These are phyloP conservation scores for Bacterosira constricta DNA, from an alignment of 108 stramenopile species.

Conservation along the genomic window DNA sequence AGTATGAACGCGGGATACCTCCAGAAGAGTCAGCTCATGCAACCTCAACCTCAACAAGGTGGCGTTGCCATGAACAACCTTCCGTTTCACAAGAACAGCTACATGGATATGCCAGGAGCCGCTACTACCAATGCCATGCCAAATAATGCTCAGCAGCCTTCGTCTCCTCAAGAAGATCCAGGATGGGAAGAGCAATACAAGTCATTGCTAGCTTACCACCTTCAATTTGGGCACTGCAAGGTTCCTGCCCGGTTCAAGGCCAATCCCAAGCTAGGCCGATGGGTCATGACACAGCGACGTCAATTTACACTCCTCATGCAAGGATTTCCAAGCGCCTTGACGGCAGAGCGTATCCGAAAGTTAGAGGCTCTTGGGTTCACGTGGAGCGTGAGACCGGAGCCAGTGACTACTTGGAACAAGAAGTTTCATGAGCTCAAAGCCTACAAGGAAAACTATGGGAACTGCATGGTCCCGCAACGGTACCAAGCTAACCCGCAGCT, in stretches of 20 bases:
- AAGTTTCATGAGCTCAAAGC: slow-evolving; percentile 37
- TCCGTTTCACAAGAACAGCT: background rate
- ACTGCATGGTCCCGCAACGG: slow-evolving; percentile 68
- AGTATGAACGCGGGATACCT: too few relatives aligned
- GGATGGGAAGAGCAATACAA: slow-evolving; percentile 31
- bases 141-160: background rate
- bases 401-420: slow-evolving; percentile 20
- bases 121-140: background rate
- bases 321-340: slow-evolving; percentile 40
- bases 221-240: slow-evolving; percentile 47
- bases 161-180: slow-evolving; percentile 6
- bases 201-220: slow-evolving; percentile 6
- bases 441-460: slow-evolving; percentile 52
- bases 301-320: slow-evolving; percentile 40
- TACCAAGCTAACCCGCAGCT: slow-evolving; percentile 43
- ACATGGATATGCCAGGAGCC: background rate
- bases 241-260: slow-evolving; percentile 59
- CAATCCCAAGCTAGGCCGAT: slow-evolving; percentile 69
- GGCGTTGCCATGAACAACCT: background rate
- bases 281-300: slow-evolving; percentile 70
- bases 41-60: background rate
- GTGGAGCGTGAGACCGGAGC: slow-evolving; percentile 52
- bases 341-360: slow-evolving; percentile 56
- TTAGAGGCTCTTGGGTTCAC: slow-evolving; percentile 74
- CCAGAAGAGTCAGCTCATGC: background rate